Evolutionary conservation across 176 grass and related monocot genomes (phyloP), one percentile per base, ranked within the genome.

Genomic region (Oryza coarctata): DNA sequence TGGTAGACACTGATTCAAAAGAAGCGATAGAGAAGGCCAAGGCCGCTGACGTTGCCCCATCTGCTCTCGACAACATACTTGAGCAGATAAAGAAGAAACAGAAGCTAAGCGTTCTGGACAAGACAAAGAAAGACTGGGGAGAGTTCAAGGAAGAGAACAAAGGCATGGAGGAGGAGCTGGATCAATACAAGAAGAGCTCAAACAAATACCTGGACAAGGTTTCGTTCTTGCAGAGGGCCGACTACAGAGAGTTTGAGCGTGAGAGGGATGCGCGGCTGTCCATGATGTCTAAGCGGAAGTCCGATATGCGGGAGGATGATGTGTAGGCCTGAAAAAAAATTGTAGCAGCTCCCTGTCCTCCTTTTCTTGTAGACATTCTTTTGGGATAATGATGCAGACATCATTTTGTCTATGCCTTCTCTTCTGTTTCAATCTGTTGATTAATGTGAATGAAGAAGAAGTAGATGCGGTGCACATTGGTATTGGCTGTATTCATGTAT

Each of bases 81-180:
- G 93, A 99, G 70, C 93, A 96, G 86, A 99, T 99, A 90, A 91
- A 83, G 86, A 99, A 99, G 87, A 99, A 95, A 13, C 90, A 82
- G 67, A 99, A 99, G 90, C 88, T 99, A 31, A 99, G 91, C 20
- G 97, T 99, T n/a, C 88, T 99, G 29, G 93, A 96, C 77, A 99
- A 99, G 76, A 99, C 97, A 0, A 99, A 99, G 80, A 99, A 96
- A 84, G 97, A 99, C 72, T 99, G 97, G 97, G 90, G 87, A 60
- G 97, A 99, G 80, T 99, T 92, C 67, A 99, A 99, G 87, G 96
- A 83, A 27, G 97, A 99, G 55, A 99, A 93, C 71, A 89, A 80
- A 52, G 93, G 94, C 1, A 33, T 99, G 87, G 97, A 90, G 74
- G 88, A 96, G 38, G 91, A 99, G 74, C 74, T 99, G 77, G 97